Evolutionary conservation across 2,329 filamentous ascomycete genomes (phyloP).

Genomic region (Colletotrichum sublineola): DNA sequence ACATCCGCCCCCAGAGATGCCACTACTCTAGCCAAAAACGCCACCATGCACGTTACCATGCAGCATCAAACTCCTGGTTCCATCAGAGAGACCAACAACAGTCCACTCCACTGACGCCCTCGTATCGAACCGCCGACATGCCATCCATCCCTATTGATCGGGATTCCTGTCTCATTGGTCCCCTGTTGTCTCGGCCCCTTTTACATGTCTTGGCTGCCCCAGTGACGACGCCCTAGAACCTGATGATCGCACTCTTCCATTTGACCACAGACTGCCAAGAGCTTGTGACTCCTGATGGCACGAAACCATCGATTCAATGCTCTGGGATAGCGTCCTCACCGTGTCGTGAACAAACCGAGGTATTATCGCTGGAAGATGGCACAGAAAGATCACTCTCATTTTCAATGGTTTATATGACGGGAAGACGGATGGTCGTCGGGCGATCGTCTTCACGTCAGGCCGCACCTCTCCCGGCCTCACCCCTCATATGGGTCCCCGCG

Average conservation of each 20-base stretch:
- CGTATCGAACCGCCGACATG: conserved; percentile 27
- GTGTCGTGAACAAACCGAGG: background rate
- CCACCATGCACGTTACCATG: conserved; percentile 24
- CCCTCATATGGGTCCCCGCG: background rate
- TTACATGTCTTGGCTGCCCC: background rate
- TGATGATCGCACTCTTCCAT: background rate
- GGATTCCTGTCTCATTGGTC: background rate
- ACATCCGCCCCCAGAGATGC: background rate
- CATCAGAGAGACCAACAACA: conserved; percentile 3
- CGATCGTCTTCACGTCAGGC: background rate
- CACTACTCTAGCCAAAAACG: conserved; percentile 11
- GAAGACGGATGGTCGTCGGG: background rate
- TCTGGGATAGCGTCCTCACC: background rate
- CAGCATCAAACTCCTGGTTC: background rate
- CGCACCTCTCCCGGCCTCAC: conserved; percentile 2
- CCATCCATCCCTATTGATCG: conserved; percentile 1
- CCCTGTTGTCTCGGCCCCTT: background rate
- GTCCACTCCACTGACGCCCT: conserved; percentile 6
- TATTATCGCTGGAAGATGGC: background rate
- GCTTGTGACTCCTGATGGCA: conserved; percentile 21
- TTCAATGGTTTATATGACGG: background rate
- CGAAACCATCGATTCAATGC: conserved; percentile 9
- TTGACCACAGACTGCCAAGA: conserved; percentile 15
- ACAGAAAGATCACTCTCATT: background rate
- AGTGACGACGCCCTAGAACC: background rate